These are phyloP conservation scores for Cladorrhinum samala DNA, from an alignment of 495 filamentous ascomycete genomes.

Conservation along the genomic window DNA sequence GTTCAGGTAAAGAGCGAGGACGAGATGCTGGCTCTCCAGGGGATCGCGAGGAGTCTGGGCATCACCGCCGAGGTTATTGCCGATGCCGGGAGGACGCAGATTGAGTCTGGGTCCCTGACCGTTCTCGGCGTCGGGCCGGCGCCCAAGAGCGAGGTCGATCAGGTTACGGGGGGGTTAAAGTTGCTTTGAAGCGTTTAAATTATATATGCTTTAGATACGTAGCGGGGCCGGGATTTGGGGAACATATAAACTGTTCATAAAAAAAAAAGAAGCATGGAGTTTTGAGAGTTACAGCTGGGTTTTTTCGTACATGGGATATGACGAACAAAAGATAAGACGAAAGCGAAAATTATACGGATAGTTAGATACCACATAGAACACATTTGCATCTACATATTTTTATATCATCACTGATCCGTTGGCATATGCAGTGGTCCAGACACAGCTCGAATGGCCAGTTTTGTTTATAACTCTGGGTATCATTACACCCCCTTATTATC, in stretches of 20 bases:
- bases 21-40: conserved; percentile 70
- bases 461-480: conserved; percentile 24
- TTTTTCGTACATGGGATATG: neutral
- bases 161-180: conserved; percentile 84
- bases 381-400: conserved; percentile 1
- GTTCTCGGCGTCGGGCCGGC: conserved; percentile 86
- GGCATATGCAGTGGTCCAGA: too few species aligned
- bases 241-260: too few species aligned
- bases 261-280: neutral
- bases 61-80: conserved; percentile 82
- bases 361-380: conserved; percentile 1
- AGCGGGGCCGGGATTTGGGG: too few species aligned
- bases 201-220: too few species aligned
- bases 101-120: conserved; percentile 84
- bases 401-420: too few species aligned
- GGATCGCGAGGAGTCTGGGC: conserved; percentile 73
- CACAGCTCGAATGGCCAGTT: neutral
- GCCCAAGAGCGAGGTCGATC: conserved; percentile 78
- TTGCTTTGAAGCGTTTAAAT: too few species aligned
- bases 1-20: conserved; percentile 80
- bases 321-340: neutral
- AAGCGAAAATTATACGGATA: neutral
- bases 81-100: conserved; percentile 96
- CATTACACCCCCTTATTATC: conserved; percentile 12
- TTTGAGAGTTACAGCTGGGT: neutral